phyloP scores from a whole-genome alignment of 345 rosid species.

The Gynandropsis gynandra region DNA sequence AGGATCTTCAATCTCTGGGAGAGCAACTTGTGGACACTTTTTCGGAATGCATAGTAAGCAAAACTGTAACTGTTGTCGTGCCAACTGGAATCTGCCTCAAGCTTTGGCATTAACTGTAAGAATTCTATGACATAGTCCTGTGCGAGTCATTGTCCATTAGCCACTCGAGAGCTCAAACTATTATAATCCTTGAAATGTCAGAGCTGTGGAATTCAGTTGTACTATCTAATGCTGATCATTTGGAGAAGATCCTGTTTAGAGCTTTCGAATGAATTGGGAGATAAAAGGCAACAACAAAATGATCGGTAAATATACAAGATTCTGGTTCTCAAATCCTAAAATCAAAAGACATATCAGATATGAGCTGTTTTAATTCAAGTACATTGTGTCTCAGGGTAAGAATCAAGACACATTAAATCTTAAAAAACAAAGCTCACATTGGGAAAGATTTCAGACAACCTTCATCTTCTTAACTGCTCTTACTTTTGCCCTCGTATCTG shows the following conservation, averaged over 20 bases:
- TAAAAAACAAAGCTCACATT: neutral
- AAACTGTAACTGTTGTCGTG: constrained; percentile 39
- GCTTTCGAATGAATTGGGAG: no score
- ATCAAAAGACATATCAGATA: no score
- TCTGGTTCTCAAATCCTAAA: no score
- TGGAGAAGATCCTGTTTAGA: no score
- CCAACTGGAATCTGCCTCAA: constrained; percentile 82
- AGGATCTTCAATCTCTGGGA: constrained; percentile 75
- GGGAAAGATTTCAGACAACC: no score
- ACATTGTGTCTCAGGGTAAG: no score
- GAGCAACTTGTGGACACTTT: constrained; percentile 90
- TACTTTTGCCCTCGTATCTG: no score
- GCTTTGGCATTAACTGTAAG: constrained; percentile 65
- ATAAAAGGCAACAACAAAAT: no score
- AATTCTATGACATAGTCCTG: neutral
- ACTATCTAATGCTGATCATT: constrained; percentile 21
- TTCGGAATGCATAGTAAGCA: constrained; percentile 57
- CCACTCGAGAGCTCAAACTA: neutral
- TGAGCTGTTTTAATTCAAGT: no score
- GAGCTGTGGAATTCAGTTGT: no score
- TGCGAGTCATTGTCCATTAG: neutral
- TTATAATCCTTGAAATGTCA: constrained; percentile 22
- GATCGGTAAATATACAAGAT: no score
- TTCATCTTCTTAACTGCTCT: no score
- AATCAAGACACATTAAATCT: neutral